A percentile compares a stretch with the other conserved stretches of the same genome.
phyloP scores from a whole-genome alignment of 2,329 filamentous ascomycete species.

The Aspergillus sp. region DNA sequence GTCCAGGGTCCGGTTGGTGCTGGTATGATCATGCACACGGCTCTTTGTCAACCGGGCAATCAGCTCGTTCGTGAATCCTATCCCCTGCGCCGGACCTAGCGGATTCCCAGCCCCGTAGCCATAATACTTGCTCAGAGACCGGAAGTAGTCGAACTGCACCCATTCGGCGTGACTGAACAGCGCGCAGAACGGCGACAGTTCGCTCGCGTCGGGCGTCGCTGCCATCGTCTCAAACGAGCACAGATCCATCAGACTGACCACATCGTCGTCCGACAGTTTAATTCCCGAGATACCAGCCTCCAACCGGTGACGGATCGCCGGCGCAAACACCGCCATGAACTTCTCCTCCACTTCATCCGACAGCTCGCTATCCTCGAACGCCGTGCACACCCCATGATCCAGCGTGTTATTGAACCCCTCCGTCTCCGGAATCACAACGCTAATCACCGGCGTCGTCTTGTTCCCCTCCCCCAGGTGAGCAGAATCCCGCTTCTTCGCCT shows the following conservation, averaged over 20 bases:
- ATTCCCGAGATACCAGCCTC: constrained; percentile 68
- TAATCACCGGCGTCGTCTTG: constrained; percentile 54
- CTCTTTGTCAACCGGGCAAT: constrained; percentile 72
- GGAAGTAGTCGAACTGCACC: constrained; percentile 76
- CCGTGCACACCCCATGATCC: constrained; percentile 68
- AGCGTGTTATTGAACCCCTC: constrained; percentile 75
- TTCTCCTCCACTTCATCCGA: constrained; percentile 49
- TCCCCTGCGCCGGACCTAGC: constrained; percentile 79
- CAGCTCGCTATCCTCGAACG: constrained; percentile 62
- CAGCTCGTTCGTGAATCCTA: constrained; percentile 85
- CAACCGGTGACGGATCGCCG: constrained; percentile 66
- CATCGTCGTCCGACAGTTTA: constrained; percentile 62
- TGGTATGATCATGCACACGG: constrained; percentile 71
- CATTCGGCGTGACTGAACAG: constrained; percentile 75
- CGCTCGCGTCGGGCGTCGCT: constrained; percentile 46
- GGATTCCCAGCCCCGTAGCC: constrained; percentile 74
- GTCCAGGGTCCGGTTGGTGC: constrained; percentile 76
- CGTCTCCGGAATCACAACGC: constrained; percentile 69
- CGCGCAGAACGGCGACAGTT: constrained; percentile 69
- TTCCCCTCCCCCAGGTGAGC: constrained; percentile 34
- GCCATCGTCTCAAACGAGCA: constrained; percentile 84
- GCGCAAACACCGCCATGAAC: constrained; percentile 66
- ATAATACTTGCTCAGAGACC: constrained; percentile 81
- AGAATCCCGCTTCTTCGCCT: constrained; percentile 53
- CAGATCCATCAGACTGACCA: constrained; percentile 78